Evolutionary conservation across 1,139 yeast genomes (phyloP).

Genomic region (Candida gigantensis): DNA sequence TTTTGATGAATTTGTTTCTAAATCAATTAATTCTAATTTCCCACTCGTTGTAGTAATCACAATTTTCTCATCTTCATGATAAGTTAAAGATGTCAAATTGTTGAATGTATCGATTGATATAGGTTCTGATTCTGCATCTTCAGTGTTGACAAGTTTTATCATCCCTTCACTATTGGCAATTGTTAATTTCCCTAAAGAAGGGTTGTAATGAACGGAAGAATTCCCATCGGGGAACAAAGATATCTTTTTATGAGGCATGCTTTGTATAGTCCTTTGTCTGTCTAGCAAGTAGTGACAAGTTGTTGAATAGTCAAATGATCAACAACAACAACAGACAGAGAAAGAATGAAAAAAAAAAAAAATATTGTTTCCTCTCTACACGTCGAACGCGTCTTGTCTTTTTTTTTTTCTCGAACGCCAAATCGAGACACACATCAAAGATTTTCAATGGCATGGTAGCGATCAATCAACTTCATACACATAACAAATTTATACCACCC

Average conservation of each 20-base stretch:
- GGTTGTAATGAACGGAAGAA: conserved; percentile 42
- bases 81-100: conserved; percentile 36
- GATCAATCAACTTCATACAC: no score
- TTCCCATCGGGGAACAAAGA: conserved; percentile 50
- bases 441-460: no score
- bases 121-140: conserved; percentile 55
- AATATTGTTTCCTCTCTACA: no score
- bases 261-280: neutral
- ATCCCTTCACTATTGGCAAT: conserved; percentile 55
- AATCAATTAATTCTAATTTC: conserved; percentile 32
- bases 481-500: no score
- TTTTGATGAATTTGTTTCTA: conserved; percentile 20
- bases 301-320: neutral
- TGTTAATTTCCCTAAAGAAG: conserved; percentile 35
- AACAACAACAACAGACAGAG: no score
- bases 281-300: no score
- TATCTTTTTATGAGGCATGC: conserved; percentile 18
- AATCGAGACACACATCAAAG: no score
- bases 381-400: no score
- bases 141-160: conserved; percentile 48
- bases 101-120: conserved; percentile 52
- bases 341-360: no score
- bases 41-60: conserved; percentile 40
- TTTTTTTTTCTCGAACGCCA: no score
- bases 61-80: conserved; percentile 22